Evolutionary conservation across 805 yeast genomes (phyloP), one percentile per base, ranked within the genome.

Genomic region (Cyberlindnera amylophila): DNA sequence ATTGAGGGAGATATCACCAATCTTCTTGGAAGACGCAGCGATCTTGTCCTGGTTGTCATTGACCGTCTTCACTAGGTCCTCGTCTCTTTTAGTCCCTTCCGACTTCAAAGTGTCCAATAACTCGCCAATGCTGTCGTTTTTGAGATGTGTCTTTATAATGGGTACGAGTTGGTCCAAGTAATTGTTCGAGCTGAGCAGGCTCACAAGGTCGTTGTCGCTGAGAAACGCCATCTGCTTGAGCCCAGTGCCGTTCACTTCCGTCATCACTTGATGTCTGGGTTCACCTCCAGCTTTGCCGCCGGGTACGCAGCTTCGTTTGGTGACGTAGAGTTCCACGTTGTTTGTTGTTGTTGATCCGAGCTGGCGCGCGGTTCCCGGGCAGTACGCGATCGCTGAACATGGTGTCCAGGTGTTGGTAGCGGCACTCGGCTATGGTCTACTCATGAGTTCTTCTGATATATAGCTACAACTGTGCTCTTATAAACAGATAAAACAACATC

Each of bases 151-250:
- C 53, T 77, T 79, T 49, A 87, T 72, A 14, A 85, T 72, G 1
- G 95, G 95, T 2, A 87, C 84, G 45, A 88, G 71, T 59, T 85
- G 87, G 49, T 87, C 95, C 31, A 87, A 61, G 59, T 82, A 86
- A 52, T 84, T 90, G 43, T 79, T 84, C 3, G 84, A 75, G 16
- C 49, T 50, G 17, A 58, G 38, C n/a, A 53, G 44, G 6, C 49
- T 52, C 15, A 58, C 46, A 0, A 58, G 57, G 33, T 58, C 62
- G 31, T 36, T 46, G 19, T 54, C 61, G 29, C 46, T 52, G 16
- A 55, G 16, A 21, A 52, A 53, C 13, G 42, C 42, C 17, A 54
- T 45, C 37, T 50, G 49, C 24, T 40, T 47, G 29, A 34, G 23
- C 18, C 40, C 31, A 3, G 23, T 26, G 12, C 33, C 39, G 21